Base-by-base conservation (phyloP, 202 grass and related monocot species). In the Zoysia matrella region DNA sequence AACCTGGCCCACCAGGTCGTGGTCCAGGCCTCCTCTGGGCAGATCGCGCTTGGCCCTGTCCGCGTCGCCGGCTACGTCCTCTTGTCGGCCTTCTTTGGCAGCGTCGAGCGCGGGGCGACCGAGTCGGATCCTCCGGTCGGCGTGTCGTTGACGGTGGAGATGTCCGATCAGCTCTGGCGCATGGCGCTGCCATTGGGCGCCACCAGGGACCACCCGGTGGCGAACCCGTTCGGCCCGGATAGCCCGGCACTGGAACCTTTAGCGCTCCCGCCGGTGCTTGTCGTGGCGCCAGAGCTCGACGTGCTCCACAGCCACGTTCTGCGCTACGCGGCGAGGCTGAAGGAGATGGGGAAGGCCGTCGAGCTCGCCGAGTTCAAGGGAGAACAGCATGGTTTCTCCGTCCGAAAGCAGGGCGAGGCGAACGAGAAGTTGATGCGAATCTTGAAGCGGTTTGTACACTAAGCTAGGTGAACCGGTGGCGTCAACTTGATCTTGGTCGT, bases 1-100 rank as follows among this genome's bases (percentile, higher is more conserved):
- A 94, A 94, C 75, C 47, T 94, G 45, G 55, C 83, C 36, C 89
- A 91, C 80, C 84, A 90, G 39, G 71, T 90, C 30, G 84, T 71
- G 16, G 87, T 77, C 8, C 75, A 14, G 11, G 22, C 13, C 52
- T 53, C 40, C 47, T 77, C 65, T 0, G 54, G 54, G 0, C 14
- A 36, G 0, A 15, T 77, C 36, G 0, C 0, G 4, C 47, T 64
- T 2, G 54, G 4, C 15, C 73, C 73, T 0, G 62, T 65, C 11
- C 49, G 82, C 22, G 10, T 94, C n/a, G 82, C 14, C 9, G 89
- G 92, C 39, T 46, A 63, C 83, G 57, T 91, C 30, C 60, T 85
- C 9, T 71, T 91, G n/a, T 79, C 85, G 0, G 46, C 78, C 12
- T 87, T 71, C 74, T 83, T 89, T 70, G 89, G 80, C 0, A 76